Conservation (phyloP, 2,329 filamentous ascomycete genomes). For the Plectosphaerella cucumerina region DNA sequence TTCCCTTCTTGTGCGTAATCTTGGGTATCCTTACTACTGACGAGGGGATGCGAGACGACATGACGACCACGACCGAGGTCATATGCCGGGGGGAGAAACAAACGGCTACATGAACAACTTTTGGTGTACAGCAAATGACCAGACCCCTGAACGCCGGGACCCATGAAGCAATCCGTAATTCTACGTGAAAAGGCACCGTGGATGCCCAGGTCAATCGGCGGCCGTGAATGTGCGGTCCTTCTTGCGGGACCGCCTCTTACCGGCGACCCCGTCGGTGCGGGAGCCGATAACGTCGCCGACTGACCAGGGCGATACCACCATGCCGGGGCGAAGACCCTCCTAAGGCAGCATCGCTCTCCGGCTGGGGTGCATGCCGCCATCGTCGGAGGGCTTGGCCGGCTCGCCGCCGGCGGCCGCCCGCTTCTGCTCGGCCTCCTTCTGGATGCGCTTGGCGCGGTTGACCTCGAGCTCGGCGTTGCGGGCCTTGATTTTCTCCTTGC, state of each 20-base stretch:
- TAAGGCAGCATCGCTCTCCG: constrained; percentile 30
- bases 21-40: no score
- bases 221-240: no score
- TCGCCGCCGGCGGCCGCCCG: constrained; percentile 24
- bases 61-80: no score
- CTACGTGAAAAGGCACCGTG: no score
- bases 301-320: no score
- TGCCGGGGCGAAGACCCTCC: neutral
- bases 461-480: constrained; percentile 87
- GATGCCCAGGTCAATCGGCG: no score
- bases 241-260: no score
- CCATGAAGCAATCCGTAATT: neutral
- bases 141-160: neutral
- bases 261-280: no score
- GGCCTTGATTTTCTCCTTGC: constrained; percentile 71
- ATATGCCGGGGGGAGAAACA: no score
- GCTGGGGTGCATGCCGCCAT: constrained; percentile 45
- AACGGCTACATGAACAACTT: neutral
- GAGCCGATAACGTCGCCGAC: no score
- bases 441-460: constrained; percentile 45
- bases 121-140: neutral
- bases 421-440: constrained; percentile 36
- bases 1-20: no score
- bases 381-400: constrained; percentile 12
- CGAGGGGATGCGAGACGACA: no score